Base-by-base conservation (phyloP, 2,329 filamentous ascomycete genomes). In the Microsporum audouinii region DNA sequence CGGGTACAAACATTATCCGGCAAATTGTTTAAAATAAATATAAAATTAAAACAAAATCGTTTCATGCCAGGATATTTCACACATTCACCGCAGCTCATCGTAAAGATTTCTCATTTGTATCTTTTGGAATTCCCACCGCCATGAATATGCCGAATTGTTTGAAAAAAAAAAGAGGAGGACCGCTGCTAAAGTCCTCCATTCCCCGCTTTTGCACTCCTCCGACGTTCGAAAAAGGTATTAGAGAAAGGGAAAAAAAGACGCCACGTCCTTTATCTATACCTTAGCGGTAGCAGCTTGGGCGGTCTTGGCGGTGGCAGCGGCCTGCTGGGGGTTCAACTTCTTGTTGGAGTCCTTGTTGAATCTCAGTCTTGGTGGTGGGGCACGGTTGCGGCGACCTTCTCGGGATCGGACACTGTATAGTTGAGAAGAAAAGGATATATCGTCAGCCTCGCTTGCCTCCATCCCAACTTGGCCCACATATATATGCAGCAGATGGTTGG, bases 301-400 rank as follows among this genome's bases (percentile, higher is more conserved):
- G 49, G 65, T 67, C 65, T 71, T 67, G 53, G 78, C 73, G 72
- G 82, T 81, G 82, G 89, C 89, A 74, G 84, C 82, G 70, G 82
- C 82, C 80, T 90, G 86, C 76, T 88, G 88, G 70, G 92, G 91
- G 78, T 87, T 88, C 78, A 99, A 87, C 88, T 99, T 99, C 88
- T 99, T 99, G 91, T 99, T 99, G 84, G 91, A 92, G 77, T 99
- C 94, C 88, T 97, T 96, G 89, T 99, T 99, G 90, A 95, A 99
- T 75, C 94, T 85, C 75, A 99, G 91, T 77, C 94, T 87, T 76
- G 94, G 94, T 71, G 94, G 94, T 74, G 94, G 95, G 74, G 92
- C 92, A 79, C 94, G 90, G 89, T 99, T 99, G 82, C 94, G 94
- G 79, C 94, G 92, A 74, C 95, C 94, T 76, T 88, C 91, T 71